Percentiles rank a stretch among this genome's conserved stretches.
Evolutionary conservation across 441 rosid species (phyloP).

Genomic region (Jatropha podagrica): DNA sequence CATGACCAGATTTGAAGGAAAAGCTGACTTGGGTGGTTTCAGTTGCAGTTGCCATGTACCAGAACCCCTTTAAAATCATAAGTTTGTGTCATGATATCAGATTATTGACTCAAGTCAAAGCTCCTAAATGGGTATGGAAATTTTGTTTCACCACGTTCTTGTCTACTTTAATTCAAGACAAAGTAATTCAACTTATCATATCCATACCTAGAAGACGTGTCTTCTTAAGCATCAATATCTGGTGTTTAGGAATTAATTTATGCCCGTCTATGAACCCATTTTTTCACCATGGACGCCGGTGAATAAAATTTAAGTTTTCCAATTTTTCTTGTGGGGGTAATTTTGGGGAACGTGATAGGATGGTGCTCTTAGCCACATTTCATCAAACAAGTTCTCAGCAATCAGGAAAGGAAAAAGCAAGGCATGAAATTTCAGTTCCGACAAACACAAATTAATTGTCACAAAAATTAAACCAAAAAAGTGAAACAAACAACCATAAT

Average conservation of each 20-base stretch:
- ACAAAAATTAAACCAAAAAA: too few relatives aligned
- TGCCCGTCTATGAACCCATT: background rate
- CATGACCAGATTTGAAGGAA: background rate
- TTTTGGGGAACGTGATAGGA: too few relatives aligned
- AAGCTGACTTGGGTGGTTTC: background rate
- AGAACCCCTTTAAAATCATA: background rate
- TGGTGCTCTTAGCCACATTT: background rate
- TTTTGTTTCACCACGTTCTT: background rate
- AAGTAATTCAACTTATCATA: too few relatives aligned
- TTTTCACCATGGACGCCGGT: too few relatives aligned
- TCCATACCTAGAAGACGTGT: too few relatives aligned
- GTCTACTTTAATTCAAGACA: too few relatives aligned
- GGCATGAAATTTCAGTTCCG: too few relatives aligned
- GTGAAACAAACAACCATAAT: too few relatives aligned
- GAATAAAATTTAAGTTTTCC: too few relatives aligned
- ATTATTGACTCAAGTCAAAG: background rate
- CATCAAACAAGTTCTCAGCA: background rate
- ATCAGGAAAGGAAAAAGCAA: background rate
- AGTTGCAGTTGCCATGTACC: background rate
- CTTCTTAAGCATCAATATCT: too few relatives aligned
- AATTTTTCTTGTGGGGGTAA: too few relatives aligned
- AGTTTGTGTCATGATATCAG: background rate
- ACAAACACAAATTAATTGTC: too few relatives aligned
- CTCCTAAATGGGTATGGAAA: background rate
- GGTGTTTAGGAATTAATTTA: background rate